These are phyloP conservation scores for Talaromyces sp. DNA, from an alignment of 2,329 filamentous ascomycete species.

Conservation along the genomic window DNA sequence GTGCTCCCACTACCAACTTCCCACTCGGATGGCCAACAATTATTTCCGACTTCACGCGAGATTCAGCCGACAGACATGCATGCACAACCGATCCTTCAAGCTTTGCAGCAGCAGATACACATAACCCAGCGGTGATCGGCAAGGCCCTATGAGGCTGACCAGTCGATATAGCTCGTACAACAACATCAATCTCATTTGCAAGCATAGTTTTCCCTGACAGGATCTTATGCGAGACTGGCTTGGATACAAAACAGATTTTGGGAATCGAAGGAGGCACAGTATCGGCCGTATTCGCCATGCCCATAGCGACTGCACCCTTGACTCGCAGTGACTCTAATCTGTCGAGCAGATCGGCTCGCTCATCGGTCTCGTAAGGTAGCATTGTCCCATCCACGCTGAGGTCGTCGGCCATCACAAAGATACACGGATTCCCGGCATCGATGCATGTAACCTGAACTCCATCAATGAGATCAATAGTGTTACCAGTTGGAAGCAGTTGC, in stretches of 20 bases:
- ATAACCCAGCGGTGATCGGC: constrained; percentile 55
- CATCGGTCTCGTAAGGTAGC: constrained; percentile 54
- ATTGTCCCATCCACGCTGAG: constrained; percentile 52
- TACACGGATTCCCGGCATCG: constrained; percentile 62
- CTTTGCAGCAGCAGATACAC: constrained; percentile 49
- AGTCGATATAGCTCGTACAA: constrained; percentile 54
- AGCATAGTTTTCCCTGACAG: constrained; percentile 38
- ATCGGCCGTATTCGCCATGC: constrained; percentile 48
- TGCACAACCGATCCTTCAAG: constrained; percentile 43
- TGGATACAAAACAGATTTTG: constrained; percentile 59
- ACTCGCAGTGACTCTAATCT: constrained; percentile 57
- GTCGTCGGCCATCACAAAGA: constrained; percentile 58
- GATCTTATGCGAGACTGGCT: constrained; percentile 35
- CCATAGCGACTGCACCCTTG: constrained; percentile 60
- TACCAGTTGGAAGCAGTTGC: constrained; percentile 59
- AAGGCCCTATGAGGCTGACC: constrained; percentile 57
- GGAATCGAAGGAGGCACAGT: constrained; percentile 58
- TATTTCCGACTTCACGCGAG: constrained; percentile 33
- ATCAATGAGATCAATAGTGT: constrained; percentile 50
- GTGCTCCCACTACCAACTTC: constrained; percentile 43
- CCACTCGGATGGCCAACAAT: constrained; percentile 49
- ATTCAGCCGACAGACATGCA: constrained; percentile 24
- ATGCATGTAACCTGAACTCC: constrained; percentile 55
- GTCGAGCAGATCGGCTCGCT: constrained; percentile 41
- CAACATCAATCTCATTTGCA: constrained; percentile 33